Evolutionary conservation across 1,139 yeast genomes (phyloP).

Genomic region (Protomyces arabidopsidicola): DNA sequence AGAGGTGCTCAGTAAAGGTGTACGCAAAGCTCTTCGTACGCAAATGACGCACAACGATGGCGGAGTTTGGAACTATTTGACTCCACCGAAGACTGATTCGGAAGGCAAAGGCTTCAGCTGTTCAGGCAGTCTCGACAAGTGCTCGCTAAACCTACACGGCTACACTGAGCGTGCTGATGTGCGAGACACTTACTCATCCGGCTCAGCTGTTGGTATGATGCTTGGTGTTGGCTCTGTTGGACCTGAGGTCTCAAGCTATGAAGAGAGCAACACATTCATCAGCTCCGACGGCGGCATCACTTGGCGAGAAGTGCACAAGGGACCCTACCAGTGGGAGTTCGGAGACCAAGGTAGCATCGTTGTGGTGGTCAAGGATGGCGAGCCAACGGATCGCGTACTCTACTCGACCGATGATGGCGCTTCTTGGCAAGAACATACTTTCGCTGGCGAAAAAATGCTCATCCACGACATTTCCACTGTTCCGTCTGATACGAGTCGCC

Average conservation of each 20-base stretch:
- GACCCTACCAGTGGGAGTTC: slow-evolving; percentile 84
- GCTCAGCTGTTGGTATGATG: slow-evolving; percentile 82
- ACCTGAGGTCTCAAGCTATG: slow-evolving; percentile 48
- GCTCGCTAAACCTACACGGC: slow-evolving; percentile 85
- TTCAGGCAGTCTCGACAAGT: slow-evolving; percentile 47
- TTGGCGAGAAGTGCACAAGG: slow-evolving; percentile 75
- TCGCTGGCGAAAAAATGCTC: slow-evolving; percentile 53
- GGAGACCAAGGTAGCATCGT: slow-evolving; percentile 92
- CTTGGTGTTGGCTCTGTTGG: slow-evolving; percentile 93
- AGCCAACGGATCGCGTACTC: slow-evolving; percentile 53
- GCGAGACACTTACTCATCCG: slow-evolving; percentile 81
- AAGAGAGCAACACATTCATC: slow-evolving; percentile 63
- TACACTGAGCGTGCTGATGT: slow-evolving; percentile 79
- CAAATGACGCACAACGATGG: slow-evolving; percentile 88
- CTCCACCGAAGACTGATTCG: slow-evolving; percentile 59
- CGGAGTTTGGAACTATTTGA: slow-evolving; percentile 69
- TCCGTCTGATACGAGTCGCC: slow-evolving; percentile 80
- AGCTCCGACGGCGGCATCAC: slow-evolving; percentile 84
- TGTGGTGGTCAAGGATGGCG: slow-evolving; percentile 59
- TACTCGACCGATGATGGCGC: slow-evolving; percentile 79
- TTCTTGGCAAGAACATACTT: slow-evolving; percentile 64
- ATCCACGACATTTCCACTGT: slow-evolving; percentile 79
- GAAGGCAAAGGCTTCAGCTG: slow-evolving; percentile 57
- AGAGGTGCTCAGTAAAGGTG: slow-evolving; percentile 42
- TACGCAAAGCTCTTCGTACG: slow-evolving; percentile 57